Evolutionary conservation across 257 asterid genomes (phyloP).

Genomic region (Nicotiana obtusifolia): DNA sequence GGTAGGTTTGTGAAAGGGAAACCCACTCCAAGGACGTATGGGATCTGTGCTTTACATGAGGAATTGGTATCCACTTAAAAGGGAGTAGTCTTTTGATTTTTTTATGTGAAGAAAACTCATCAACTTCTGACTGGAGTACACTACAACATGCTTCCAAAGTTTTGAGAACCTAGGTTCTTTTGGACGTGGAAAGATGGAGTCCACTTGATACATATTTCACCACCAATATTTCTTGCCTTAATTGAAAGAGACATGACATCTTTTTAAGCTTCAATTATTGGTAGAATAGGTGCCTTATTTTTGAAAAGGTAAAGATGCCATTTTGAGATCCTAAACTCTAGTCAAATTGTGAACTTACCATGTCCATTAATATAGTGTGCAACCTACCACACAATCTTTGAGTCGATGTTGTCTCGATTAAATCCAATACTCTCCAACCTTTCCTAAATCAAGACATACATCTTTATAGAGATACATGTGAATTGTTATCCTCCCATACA

Average conservation of each 20-base stretch:
- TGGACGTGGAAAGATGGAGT: constrained; percentile 45
- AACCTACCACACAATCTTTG: background rate
- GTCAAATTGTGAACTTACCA: background rate
- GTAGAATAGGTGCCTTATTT: background rate
- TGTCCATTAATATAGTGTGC: background rate
- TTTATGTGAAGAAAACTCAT: constrained; percentile 37
- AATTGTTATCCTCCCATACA: background rate
- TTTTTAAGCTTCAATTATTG: constrained; percentile 41
- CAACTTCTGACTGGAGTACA: constrained; percentile 33
- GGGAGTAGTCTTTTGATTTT: background rate
- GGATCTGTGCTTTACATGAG: constrained; percentile 44
- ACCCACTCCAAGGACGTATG: constrained; percentile 34
- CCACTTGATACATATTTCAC: constrained; percentile 38
- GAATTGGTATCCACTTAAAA: constrained; percentile 55
- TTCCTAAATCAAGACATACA: background rate
- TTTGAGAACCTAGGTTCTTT: constrained; percentile 32
- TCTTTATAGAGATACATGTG: background rate
- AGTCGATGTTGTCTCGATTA: background rate
- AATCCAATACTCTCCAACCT: background rate
- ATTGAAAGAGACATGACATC: constrained; percentile 18
- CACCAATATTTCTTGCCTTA: constrained; percentile 23
- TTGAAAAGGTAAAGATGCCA: background rate
- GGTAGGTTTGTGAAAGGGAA: constrained; percentile 52
- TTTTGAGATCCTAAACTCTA: background rate
- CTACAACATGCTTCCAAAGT: constrained; percentile 34